Base-by-base conservation (phyloP, 306 rosid species). In the Cucurbita argyrosperma region DNA sequence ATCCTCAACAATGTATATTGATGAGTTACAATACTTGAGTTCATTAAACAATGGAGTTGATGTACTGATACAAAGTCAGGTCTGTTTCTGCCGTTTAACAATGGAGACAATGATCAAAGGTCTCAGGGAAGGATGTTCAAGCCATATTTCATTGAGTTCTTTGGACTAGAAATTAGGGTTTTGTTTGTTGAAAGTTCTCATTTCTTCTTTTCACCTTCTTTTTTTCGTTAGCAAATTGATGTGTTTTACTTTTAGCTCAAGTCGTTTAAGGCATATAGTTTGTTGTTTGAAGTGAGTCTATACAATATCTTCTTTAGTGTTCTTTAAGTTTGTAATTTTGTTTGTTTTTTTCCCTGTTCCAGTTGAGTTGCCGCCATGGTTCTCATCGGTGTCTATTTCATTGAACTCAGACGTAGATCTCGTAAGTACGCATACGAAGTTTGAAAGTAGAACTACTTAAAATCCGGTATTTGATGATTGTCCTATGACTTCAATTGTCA, bases 351-450 rank as follows among this genome's bases (percentile, higher is more conserved):
- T 16, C 79, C 65, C 40, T 80, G 75, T 80, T 80, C 76, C 86
- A 95, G 99, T 95, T 84, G 97, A 95, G 78, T 79, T 91, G 85
- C 99, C 96, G 3, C 84, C 89, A 37, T 89, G 92, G 95, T 95
- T 95, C 84, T 91, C 97, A 19, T 83, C 92, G 9, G 77, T 94
- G 83, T 88, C 96, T 53, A 76, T 91, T 79, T 79, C 84, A 53
- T 78, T 95, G 90, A 83, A 53, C 77, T 91, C 99, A 6, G 88
- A 88, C 74, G 90, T 85, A 76, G 85, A 91, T 79, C 88, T 84
- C 65, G 99, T 95, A 88, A 95, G 97, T 89, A 76, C 10, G 26
- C 54, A 57, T 51, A 74, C 65, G 39, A 4, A 39, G 52, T 74
- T 55, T 42, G 54, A 14, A 54, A 21, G 5, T 57, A 61, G 3